Conservation (phyloP, 1,139 yeast species). For the Saccharomycopsis hybrid region DNA sequence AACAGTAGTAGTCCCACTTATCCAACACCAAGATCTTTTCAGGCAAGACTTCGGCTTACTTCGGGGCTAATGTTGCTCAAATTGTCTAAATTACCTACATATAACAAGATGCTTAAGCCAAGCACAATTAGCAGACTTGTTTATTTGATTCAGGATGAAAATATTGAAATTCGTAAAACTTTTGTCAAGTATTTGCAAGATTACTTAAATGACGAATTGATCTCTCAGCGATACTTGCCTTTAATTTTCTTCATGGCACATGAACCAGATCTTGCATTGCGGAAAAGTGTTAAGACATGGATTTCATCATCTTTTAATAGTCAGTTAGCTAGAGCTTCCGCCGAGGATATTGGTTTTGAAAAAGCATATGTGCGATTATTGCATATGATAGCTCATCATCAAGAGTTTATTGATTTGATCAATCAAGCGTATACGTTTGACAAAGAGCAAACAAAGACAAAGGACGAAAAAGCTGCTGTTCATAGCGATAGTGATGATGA, state of each 20-base stretch:
- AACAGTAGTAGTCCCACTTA: constrained; percentile 37
- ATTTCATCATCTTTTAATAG: constrained; percentile 51
- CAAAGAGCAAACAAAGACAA: constrained; percentile 19
- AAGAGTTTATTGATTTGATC: constrained; percentile 49
- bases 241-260: constrained; percentile 68
- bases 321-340: constrained; percentile 19
- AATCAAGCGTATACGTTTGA: constrained; percentile 23
- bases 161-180: constrained; percentile 46
- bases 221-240: constrained; percentile 63
- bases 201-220: constrained; percentile 42
- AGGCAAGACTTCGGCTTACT: constrained; percentile 54
- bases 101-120: constrained; percentile 48
- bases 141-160: constrained; percentile 62
- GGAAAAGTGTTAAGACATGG: constrained; percentile 61
- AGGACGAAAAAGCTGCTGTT: constrained; percentile 19
- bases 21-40: constrained; percentile 62
- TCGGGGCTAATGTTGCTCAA: constrained; percentile 67
- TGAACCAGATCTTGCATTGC: constrained; percentile 55
- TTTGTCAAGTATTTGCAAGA: constrained; percentile 50
- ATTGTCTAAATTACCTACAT: constrained; percentile 50
- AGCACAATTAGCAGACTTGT: constrained; percentile 47
- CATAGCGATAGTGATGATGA: constrained; percentile 20
- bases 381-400: constrained; percentile 70
- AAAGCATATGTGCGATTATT: constrained; percentile 60
- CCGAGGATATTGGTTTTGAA: constrained; percentile 51